phyloP scores from a whole-genome alignment of 2,329 filamentous ascomycete genomes.

The Monosporascus ibericus region DNA sequence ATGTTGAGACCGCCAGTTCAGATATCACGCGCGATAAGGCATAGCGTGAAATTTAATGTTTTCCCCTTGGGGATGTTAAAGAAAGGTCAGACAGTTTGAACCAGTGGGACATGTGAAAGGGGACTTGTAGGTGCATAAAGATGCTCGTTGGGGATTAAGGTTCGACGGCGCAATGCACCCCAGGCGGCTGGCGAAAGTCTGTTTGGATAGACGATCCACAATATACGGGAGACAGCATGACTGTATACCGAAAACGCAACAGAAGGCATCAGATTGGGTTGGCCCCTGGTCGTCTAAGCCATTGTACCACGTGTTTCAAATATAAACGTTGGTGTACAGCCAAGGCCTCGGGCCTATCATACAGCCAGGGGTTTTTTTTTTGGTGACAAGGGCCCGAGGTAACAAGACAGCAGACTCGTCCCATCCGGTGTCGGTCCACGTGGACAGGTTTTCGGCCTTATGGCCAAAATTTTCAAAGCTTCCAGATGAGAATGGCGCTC shows the following conservation, averaged over 20 bases:
- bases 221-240: neutral
- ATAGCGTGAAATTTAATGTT: neutral
- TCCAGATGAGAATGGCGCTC: too few relatives aligned
- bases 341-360: neutral
- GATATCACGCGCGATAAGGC: neutral
- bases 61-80: neutral
- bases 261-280: neutral
- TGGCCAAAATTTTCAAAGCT: neutral
- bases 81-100: neutral
- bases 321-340: neutral
- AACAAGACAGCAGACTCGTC: neutral
- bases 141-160: neutral
- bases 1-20: neutral
- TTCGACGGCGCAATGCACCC: neutral
- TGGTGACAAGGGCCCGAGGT: neutral
- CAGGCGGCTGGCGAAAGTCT: neutral
- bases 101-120: neutral
- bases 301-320: neutral
- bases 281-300: neutral
- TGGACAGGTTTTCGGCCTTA: too few relatives aligned
- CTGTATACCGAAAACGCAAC: neutral
- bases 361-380: neutral
- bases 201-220: neutral
- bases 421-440: too few relatives aligned
- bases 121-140: neutral